Base-by-base conservation (phyloP, 2,329 filamentous ascomycete species). In the Talaromyces sp. region DNA sequence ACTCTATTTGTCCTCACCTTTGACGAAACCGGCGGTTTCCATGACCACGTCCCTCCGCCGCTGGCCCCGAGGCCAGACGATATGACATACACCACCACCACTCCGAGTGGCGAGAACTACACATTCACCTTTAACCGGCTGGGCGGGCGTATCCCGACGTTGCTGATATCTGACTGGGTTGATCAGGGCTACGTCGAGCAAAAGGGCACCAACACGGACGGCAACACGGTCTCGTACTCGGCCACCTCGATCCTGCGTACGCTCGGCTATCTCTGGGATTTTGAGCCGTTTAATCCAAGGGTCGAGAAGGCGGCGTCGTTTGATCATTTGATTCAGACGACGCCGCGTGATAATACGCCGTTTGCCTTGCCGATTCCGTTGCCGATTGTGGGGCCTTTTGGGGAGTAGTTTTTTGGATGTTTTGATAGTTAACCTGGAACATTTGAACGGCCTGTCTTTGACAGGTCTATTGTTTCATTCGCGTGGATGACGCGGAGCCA, bases 11-110 rank as follows among this genome's bases (percentile, higher is more conserved):
- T 81, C 62, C 64, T 81, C 33, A 81, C 78, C 5, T 81, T 78
- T 59, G 79, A 81, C 65, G 79, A 81, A 66, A 73, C 78, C 57
- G 79, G 80, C 33, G 80, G 79, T 10, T 81, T 81, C 62, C 75
- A 75, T 27, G 79, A 81, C 67, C 79, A 81, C 62, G 79, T 80
- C 17, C 65, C 77, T 0, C 77, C 79, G 1, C 78, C 78, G 0
- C 69, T 74, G 4, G 72, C 78, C 0, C 79, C 78, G 0, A 63
- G 72, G 1, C 76, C 77, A 0, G 77, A 78, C 61, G 65, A 69
- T 49, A 64, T 74, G 63, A 59, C 60, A 10, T 62, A 56, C 56
- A 62, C 67, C 4, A 73, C 74, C 59, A 68, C 55, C 0, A 73
- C 77, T 0, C 71, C 70, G 1, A 71, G 71, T 19, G 78, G 77